Evolutionary conservation across 2,329 filamentous ascomycete genomes (phyloP).

Genomic region (Thielaviopsis euricoi): DNA sequence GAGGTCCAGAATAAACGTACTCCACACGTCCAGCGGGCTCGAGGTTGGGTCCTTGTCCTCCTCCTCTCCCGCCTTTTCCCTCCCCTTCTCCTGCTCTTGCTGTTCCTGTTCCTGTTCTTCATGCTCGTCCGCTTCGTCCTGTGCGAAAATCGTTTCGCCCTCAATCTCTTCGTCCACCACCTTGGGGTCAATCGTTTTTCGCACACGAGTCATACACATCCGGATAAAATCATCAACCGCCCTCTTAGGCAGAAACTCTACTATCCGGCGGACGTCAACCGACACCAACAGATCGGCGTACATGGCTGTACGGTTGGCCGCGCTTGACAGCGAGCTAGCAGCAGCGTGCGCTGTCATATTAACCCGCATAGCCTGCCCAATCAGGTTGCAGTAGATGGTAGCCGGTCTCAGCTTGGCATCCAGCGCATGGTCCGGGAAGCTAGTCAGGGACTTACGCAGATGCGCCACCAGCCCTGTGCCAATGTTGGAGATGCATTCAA

Average conservation of each 20-base stretch:
- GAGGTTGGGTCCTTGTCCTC: neutral
- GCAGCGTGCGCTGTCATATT: conserved; percentile 90
- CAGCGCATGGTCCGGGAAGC: conserved; percentile 71
- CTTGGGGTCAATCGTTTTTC: conserved; percentile 52
- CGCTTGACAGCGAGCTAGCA: conserved; percentile 78
- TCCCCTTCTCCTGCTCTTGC: conserved; percentile 13
- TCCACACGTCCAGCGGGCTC: conserved; percentile 65
- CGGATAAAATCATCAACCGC: conserved; percentile 52
- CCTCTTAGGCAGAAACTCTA: conserved; percentile 43
- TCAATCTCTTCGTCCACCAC: conserved; percentile 50
- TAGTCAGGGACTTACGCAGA: conserved; percentile 70
- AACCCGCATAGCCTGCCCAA: conserved; percentile 76
- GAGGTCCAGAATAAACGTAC: conserved; percentile 52
- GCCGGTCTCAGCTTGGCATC: conserved; percentile 78
- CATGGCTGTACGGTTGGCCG: conserved; percentile 86
- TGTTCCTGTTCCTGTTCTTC: conserved; percentile 15
- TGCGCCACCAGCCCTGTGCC: conserved; percentile 66
- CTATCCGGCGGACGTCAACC: conserved; percentile 45
- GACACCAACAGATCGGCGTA: conserved; percentile 74
- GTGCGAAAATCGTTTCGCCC: conserved; percentile 42
- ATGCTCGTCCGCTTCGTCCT: conserved; percentile 22
- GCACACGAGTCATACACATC: conserved; percentile 48
- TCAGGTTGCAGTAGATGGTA: conserved; percentile 68
- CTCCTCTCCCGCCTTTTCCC: conserved; percentile 22
- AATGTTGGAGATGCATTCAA: conserved; percentile 76